Percentiles rank a stretch among this genome's conserved stretches.
phyloP scores from a whole-genome alignment of 2,329 filamentous ascomycete genomes.

The Penicillium freii region DNA sequence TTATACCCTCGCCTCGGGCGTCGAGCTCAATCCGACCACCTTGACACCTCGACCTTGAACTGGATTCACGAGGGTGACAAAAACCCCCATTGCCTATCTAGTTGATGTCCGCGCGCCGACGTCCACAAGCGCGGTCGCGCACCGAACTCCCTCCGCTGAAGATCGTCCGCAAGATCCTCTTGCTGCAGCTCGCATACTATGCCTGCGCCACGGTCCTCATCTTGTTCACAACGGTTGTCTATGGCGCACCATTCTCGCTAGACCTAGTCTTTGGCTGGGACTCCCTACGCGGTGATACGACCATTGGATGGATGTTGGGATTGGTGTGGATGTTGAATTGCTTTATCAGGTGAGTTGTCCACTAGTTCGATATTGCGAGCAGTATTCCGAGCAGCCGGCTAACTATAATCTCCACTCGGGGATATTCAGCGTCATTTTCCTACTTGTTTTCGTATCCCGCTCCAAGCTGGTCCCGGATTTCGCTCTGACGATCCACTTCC shows the following conservation, averaged over 20 bases:
- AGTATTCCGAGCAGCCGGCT: neutral
- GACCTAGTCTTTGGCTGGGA: slow-evolving; percentile 64
- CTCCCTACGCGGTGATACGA: slow-evolving; percentile 64
- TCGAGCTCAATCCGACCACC: slow-evolving; percentile 5
- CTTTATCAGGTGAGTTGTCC: slow-evolving; percentile 58
- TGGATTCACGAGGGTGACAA: neutral
- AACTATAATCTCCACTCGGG: neutral
- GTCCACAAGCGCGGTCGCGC: slow-evolving; percentile 64
- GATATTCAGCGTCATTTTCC: slow-evolving; percentile 67
- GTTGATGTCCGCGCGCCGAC: slow-evolving; percentile 50
- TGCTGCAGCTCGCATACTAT: slow-evolving; percentile 67
- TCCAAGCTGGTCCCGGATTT: slow-evolving; percentile 96
- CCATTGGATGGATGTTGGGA: slow-evolving; percentile 67
- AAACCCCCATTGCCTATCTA: slow-evolving; percentile 8
- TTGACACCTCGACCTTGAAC: neutral
- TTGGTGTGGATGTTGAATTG: slow-evolving; percentile 67
- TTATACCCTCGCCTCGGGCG: slow-evolving; percentile 7
- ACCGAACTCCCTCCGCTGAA: slow-evolving; percentile 65
- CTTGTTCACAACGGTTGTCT: slow-evolving; percentile 65
- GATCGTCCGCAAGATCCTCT: slow-evolving; percentile 64
- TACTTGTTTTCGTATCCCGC: slow-evolving; percentile 78
- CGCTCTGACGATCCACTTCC: slow-evolving; percentile 78
- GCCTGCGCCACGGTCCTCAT: slow-evolving; percentile 60
- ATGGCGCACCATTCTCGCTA: slow-evolving; percentile 58
- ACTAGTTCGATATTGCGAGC: neutral